Percentiles rank a stretch among this genome's conserved stretches.
Evolutionary conservation across 2,329 filamentous ascomycete genomes (phyloP).

Genomic region (Verticillium zaregamsianum): DNA sequence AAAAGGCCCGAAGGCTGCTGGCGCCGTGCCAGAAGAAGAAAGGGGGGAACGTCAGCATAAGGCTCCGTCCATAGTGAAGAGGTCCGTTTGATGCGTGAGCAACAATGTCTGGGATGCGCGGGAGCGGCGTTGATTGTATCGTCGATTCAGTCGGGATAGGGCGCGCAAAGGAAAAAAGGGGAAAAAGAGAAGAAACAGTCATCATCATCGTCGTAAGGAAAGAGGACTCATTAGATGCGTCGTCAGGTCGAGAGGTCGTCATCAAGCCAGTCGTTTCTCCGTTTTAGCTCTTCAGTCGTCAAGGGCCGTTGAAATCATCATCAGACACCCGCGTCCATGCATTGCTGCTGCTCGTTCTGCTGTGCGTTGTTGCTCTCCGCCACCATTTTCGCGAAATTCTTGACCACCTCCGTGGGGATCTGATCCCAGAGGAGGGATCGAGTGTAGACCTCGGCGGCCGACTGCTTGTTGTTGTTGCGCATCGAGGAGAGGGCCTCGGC

Average conservation of each 20-base stretch:
- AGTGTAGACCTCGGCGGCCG: conserved; percentile 85
- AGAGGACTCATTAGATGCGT: conserved; percentile 18
- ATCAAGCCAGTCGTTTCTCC: conserved; percentile 6
- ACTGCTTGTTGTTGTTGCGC: conserved; percentile 65
- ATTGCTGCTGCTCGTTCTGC: conserved; percentile 33
- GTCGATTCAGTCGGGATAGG: conserved; percentile 2
- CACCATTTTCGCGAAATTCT: conserved; percentile 89
- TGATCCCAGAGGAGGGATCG: conserved; percentile 91
- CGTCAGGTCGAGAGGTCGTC: conserved; percentile 19
- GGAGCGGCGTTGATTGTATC: conserved; percentile 26
- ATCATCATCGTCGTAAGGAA: conserved; percentile 14
- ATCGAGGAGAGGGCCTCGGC: conserved; percentile 78
- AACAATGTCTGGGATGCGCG: conserved; percentile 36
- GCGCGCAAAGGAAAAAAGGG: conserved; percentile 7
- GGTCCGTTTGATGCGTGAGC: conserved; percentile 43
- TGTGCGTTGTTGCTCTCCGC: conserved; percentile 61
- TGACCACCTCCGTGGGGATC: conserved; percentile 86
- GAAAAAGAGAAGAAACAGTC: background rate
- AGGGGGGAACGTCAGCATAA: conserved; percentile 3
- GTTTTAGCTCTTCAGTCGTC: conserved; percentile 21
- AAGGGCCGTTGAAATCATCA: conserved; percentile 21
- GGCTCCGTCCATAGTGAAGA: conserved; percentile 16
- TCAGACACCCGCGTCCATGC: conserved; percentile 33
- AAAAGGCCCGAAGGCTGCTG: background rate
- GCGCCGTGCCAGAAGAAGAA: background rate